Evolutionary conservation across 257 asterid genomes (phyloP), one percentile per base, ranked within the genome.

Genomic region (Solanum sitiens): DNA sequence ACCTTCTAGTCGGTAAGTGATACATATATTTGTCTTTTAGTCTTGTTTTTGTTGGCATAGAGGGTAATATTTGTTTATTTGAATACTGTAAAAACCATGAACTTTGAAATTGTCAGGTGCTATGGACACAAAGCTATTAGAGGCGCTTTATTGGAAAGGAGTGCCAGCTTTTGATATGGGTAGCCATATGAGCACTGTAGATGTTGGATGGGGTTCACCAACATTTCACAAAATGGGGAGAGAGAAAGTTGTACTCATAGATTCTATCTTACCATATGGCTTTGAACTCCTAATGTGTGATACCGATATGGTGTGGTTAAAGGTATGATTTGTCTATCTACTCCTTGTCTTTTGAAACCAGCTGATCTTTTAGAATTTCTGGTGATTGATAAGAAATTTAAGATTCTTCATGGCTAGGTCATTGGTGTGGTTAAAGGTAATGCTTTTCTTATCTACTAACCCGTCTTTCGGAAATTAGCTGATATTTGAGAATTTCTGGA

Each of bases 261-360:
- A 97, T 93, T 87, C 98, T 30, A 18, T 97, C 92, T 93, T 97
- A 83, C 98, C 98, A 42, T 95, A 84, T 75, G 99, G 99, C 85
- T 94, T 94, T 90, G 99, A 97, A 87, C 88, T 97, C 70, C 91
- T 97, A 91, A 96, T 97, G 99, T 97, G 99, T 86, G 99, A 97
- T 77, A 97, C 99, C 2, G 99, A 97, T 93, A 96, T 95, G 98
- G 99, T 97, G 86, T 97, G 99, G 99, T 92, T 97, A 90, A 97
- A 97, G 99, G 99, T 97, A 93, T 79, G 30, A 74, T 42, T 89
- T 89, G 89, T 87, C 85, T 85, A 79, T 76, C 75, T 42, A 83
- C 53, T 65, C 77, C 56, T 85, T 72, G 83, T 71, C 89, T 65
- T 35, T 70, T 32, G n/a, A 16, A 45, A 32, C 83, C 50, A 68